Conservation (phyloP, 352 stramenopile species). For the Aphanomyces stellatus region DNA sequence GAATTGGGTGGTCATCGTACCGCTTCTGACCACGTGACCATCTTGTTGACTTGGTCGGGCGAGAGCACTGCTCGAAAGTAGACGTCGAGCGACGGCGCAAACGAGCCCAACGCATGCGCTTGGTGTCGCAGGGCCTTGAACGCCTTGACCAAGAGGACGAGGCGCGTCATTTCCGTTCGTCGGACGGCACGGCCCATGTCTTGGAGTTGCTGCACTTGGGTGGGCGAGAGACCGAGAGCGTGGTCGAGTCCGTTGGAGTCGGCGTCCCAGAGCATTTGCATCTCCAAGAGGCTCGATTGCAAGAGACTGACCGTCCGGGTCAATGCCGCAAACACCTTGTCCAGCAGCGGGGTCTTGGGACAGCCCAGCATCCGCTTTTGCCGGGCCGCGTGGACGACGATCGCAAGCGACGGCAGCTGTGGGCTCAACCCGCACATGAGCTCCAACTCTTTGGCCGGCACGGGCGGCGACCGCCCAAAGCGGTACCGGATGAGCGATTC, state of each 20-base stretch:
- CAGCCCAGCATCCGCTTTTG: slow-evolving; percentile 54
- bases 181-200: slow-evolving; percentile 53
- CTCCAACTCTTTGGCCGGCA: slow-evolving; percentile 1
- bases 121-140: slow-evolving; percentile 64
- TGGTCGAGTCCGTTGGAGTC: not conserved
- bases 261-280: slow-evolving; percentile 45
- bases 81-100: slow-evolving; percentile 56
- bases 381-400: slow-evolving; percentile 53
- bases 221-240: slow-evolving; percentile 36
- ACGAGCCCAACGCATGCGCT: slow-evolving; percentile 50
- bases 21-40: slow-evolving; percentile 71
- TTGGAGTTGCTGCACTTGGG: slow-evolving; percentile 59
- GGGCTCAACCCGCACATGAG: slow-evolving; percentile 33
- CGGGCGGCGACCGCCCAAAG: slow-evolving; percentile 44
- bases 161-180: slow-evolving; percentile 44
- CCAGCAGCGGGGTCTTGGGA: slow-evolving; percentile 36
- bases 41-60: slow-evolving; percentile 57
- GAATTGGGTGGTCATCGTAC: no score
- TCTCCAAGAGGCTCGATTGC: slow-evolving; percentile 46
- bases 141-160: slow-evolving; percentile 72
- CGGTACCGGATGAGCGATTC: slow-evolving; percentile 61
- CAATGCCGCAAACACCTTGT: slow-evolving; percentile 54
- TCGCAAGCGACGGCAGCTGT: slow-evolving; percentile 42
- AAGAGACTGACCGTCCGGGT: slow-evolving; percentile 44
- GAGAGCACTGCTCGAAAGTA: slow-evolving; percentile 60